phyloP scores from a whole-genome alignment of 148 eudicot genomes.

The Drosera capensis region DNA sequence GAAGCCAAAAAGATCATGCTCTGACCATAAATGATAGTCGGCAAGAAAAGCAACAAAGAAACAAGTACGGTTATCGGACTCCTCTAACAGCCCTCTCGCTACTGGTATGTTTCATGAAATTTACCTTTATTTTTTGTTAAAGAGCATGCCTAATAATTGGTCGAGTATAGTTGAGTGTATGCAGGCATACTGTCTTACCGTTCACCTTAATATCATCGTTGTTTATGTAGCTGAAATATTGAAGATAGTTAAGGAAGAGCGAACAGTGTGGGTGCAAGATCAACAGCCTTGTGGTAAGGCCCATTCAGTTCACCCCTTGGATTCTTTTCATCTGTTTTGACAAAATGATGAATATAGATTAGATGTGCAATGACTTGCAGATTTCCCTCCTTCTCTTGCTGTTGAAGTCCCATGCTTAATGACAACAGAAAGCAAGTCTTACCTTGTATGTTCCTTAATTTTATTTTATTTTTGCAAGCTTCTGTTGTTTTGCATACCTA shows the following conservation, averaged over 20 bases:
- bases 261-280: constrained; percentile 2
- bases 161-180: background rate
- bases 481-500: background rate
- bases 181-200: background rate
- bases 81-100: too few relatives aligned
- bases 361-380: background rate
- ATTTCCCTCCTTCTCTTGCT: constrained; percentile 4
- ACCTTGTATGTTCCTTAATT: constrained; percentile 22
- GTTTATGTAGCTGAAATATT: constrained; percentile 12
- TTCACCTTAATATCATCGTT: too few relatives aligned
- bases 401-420: constrained; percentile 11
- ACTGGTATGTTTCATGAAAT: too few relatives aligned
- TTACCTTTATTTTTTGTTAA: too few relatives aligned
- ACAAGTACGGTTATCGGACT: too few relatives aligned
- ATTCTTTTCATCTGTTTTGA: constrained; percentile 1
- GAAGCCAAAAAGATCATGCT: too few relatives aligned
- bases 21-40: too few relatives aligned
- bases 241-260: constrained; percentile 8
- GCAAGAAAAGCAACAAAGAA: too few relatives aligned
- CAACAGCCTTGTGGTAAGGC: background rate
- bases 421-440: constrained; percentile 15
- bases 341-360: background rate
- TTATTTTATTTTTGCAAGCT: too few relatives aligned
- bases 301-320: constrained; percentile 2
- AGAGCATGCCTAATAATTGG: too few relatives aligned